phyloP scores from a whole-genome alignment of 331 rosid genomes.

The Erythrophleum ivorense region DNA sequence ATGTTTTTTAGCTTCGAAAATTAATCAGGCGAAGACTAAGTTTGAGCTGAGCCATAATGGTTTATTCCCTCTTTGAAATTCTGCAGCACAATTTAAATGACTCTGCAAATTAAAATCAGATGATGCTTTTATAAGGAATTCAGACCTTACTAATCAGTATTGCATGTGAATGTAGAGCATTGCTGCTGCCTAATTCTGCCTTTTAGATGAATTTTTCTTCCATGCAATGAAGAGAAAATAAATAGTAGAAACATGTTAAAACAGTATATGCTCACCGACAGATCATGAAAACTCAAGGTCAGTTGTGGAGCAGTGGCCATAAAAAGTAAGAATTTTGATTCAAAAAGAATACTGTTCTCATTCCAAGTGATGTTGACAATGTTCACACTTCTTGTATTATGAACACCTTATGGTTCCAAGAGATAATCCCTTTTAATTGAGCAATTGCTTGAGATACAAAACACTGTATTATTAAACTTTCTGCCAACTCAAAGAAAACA shows the following conservation, averaged over 20 bases:
- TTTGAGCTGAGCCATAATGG: no score
- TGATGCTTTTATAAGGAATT: not conserved
- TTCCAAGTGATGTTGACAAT: not conserved
- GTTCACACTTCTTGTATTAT: not conserved
- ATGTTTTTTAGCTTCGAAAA: no score
- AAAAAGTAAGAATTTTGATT: not conserved
- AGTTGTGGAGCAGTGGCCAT: not conserved
- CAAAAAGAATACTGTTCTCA: not conserved
- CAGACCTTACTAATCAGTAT: not conserved
- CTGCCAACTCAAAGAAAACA: not conserved
- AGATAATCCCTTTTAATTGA: not conserved
- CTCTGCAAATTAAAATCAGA: not conserved
- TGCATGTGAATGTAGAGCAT: not conserved
- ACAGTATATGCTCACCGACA: not conserved
- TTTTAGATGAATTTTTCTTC: not conserved
- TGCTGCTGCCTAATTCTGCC: not conserved
- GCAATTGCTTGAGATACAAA: not conserved
- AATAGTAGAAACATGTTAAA: not conserved
- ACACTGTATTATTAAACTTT: not conserved
- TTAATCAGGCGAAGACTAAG: no score
- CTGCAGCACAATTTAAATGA: not conserved
- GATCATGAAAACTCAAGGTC: not conserved
- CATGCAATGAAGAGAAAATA: not conserved
- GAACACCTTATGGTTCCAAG: not conserved
- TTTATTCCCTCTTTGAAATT: not conserved